Evolutionary conservation across 345 rosid species (phyloP).

Genomic region (Melastoma malabathricum): DNA sequence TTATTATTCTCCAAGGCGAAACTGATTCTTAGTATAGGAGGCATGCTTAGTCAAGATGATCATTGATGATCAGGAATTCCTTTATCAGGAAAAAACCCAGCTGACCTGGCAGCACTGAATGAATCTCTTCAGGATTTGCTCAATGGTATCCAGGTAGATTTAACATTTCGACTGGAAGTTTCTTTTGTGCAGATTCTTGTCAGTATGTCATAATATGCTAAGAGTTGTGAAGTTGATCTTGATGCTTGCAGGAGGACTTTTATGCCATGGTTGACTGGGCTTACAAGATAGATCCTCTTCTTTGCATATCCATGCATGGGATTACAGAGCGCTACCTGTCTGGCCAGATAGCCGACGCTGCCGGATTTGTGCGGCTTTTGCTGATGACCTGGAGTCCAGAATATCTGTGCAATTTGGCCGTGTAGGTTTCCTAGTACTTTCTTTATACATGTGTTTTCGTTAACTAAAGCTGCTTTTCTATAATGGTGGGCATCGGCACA

Average conservation of each 20-base stretch:
- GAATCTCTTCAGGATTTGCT: slow-evolving; percentile 95
- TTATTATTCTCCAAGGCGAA: slow-evolving; percentile 2
- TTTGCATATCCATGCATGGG: slow-evolving; percentile 99
- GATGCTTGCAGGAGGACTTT: slow-evolving; percentile 62
- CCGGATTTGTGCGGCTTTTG: slow-evolving; percentile 95
- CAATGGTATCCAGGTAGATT: slow-evolving; percentile 83
- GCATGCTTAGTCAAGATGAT: no score
- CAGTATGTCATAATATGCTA: neutral
- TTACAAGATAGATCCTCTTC: slow-evolving; percentile 89
- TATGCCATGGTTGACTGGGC: slow-evolving; percentile 99
- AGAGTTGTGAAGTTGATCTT: neutral
- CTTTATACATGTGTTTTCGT: no score
- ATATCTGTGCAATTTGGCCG: slow-evolving; percentile 85
- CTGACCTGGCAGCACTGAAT: slow-evolving; percentile 69
- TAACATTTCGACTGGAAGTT: neutral
- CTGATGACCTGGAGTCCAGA: slow-evolving; percentile 87
- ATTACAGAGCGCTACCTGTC: slow-evolving; percentile 92
- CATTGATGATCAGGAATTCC: neutral
- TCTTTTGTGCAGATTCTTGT: slow-evolving; percentile 1
- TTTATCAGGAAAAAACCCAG: slow-evolving; percentile 50
- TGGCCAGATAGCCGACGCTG: slow-evolving; percentile 99
- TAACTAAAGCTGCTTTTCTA: no score
- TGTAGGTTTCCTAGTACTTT: slow-evolving; percentile 28
- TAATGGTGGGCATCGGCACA: no score
- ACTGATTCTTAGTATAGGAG: no score